Conservation (phyloP, 2,329 filamentous ascomycete species). For the Monosporascus sp. region DNA sequence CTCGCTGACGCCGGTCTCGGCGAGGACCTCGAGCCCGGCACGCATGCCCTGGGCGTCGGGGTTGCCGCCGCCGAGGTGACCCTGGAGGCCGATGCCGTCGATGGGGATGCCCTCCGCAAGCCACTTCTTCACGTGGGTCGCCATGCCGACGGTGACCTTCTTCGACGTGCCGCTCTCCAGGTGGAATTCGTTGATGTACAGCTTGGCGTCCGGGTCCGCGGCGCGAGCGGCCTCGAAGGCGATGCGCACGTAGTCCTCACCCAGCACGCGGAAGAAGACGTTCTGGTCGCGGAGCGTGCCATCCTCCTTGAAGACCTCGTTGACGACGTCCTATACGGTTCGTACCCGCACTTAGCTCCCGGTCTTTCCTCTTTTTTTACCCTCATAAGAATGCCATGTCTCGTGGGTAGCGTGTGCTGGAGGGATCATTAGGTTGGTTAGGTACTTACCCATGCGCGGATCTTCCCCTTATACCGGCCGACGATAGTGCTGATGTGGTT, state of each 20-base stretch:
- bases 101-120: conserved; percentile 47
- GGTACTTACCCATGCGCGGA: conserved; percentile 42
- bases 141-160: conserved; percentile 47
- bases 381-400: too few species aligned
- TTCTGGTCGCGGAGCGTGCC: conserved; percentile 46
- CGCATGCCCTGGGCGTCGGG: conserved; percentile 31
- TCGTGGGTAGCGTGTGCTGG: too few species aligned
- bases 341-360: neutral
- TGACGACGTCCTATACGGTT: conserved; percentile 46
- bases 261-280: conserved; percentile 60
- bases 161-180: conserved; percentile 51
- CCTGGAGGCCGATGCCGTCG: conserved; percentile 50
- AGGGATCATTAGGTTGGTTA: too few species aligned
- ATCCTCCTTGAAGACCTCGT: conserved; percentile 55
- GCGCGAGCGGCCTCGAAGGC: conserved; percentile 60
- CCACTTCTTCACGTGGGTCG: conserved; percentile 44
- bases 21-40: conserved; percentile 38
- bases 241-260: conserved; percentile 62
- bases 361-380: too few species aligned
- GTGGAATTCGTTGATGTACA: conserved; percentile 70
- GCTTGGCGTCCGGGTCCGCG: conserved; percentile 58
- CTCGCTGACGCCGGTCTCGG: conserved; percentile 36
- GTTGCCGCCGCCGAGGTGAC: conserved; percentile 33
- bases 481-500: conserved; percentile 52
- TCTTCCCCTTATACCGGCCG: conserved; percentile 53